These are phyloP conservation scores for Kuraishia floccosa DNA, from an alignment of 805 yeast genomes.

Conservation along the genomic window DNA sequence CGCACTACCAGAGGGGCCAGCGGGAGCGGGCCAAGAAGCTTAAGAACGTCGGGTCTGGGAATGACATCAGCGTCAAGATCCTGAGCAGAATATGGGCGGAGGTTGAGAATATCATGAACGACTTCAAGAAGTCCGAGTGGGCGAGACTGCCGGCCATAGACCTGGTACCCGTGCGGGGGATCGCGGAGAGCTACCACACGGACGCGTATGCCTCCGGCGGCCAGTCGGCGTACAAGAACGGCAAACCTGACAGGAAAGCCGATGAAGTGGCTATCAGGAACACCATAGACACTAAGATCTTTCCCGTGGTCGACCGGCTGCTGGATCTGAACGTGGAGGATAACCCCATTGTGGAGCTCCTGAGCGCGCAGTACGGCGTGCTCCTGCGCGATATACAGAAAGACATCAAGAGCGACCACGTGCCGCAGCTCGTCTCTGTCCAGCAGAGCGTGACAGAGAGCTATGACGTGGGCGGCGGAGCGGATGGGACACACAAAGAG, in stretches of 20 bases:
- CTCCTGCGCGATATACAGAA: conserved; percentile 27
- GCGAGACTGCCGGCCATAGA: conserved; percentile 24
- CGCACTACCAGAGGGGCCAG: conserved; percentile 44
- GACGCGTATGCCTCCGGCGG: neutral
- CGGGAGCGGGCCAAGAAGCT: no score
- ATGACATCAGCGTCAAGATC: conserved; percentile 12
- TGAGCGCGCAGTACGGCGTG: conserved; percentile 33
- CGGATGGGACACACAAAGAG: no score
- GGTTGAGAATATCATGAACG: conserved; percentile 40
- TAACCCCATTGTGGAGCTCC: conserved; percentile 58
- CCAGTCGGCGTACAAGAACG: conserved; percentile 1
- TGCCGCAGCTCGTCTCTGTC: conserved; percentile 25
- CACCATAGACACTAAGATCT: conserved; percentile 12
- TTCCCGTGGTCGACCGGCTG: conserved; percentile 37
- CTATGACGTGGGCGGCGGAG: no score
- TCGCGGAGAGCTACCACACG: no score
- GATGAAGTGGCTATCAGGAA: no score
- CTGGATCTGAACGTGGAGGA: conserved; percentile 52
- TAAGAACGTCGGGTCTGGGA: conserved; percentile 3
- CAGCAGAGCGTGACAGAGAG: no score
- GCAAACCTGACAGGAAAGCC: no score
- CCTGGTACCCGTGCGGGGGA: conserved; percentile 13
- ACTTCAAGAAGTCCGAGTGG: conserved; percentile 47
- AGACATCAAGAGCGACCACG: conserved; percentile 25
- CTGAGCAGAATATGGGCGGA: conserved; percentile 43